Percentiles rank a stretch among this genome's conserved stretches.
Conservation (phyloP, 116 monocot genomes). For the Posidonia oceanica region DNA sequence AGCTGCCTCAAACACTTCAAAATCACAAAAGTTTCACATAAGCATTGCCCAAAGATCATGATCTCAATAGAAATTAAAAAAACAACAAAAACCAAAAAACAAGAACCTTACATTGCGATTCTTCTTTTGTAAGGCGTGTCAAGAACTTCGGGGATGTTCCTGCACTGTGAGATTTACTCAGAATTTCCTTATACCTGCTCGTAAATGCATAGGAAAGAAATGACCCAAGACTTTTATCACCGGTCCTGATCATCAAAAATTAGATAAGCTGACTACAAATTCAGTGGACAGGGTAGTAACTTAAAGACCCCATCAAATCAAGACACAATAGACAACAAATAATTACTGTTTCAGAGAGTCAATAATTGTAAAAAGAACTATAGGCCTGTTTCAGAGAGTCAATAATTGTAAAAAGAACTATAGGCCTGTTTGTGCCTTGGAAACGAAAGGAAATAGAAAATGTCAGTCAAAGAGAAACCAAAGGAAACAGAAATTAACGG, state of each 20-base stretch:
- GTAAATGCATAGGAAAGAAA: conserved; percentile 64
- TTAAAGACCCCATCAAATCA: too few species aligned
- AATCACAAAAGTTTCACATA: not conserved
- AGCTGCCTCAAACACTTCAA: conserved; percentile 78
- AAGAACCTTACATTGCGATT: conserved; percentile 39
- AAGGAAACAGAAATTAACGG: too few species aligned
- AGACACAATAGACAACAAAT: too few species aligned
- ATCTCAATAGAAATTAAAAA: not conserved
- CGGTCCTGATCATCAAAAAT: conserved; percentile 31
- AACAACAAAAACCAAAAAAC: not conserved
- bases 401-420: too few species aligned
- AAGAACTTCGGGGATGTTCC: conserved; percentile 44
- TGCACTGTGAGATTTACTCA: conserved; percentile 75
- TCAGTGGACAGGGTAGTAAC: too few species aligned
- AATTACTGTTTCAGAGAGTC: too few species aligned
- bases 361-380: too few species aligned
- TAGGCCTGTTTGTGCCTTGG: too few species aligned
- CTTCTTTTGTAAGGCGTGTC: conserved; percentile 66
- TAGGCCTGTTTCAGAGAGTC: too few species aligned
- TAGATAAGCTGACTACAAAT: not conserved
- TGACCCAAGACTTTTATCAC: conserved; percentile 65
- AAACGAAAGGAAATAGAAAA: too few species aligned
- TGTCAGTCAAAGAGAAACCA: too few species aligned
- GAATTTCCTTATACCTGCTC: conserved; percentile 72
- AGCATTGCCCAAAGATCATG: not conserved